phyloP scores from a whole-genome alignment of 2,329 filamentous ascomycete genomes.

The Epicoccum sorghinum region DNA sequence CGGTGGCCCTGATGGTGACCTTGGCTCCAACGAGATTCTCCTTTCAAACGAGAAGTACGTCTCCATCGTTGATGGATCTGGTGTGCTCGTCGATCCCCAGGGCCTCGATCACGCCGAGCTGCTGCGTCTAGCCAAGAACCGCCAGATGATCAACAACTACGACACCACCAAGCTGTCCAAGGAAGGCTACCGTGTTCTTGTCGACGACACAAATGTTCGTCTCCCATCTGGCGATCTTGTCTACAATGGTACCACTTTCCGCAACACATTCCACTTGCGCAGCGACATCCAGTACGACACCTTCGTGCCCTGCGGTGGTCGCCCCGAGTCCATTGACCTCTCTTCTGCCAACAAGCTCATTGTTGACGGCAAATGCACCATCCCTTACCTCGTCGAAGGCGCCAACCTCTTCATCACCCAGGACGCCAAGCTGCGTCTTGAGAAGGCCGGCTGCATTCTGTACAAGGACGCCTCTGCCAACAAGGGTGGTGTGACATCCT shows the following conservation, averaged over 20 bases:
- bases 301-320: conserved; percentile 95
- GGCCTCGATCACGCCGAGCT: conserved; percentile 87
- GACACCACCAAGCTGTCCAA: conserved; percentile 84
- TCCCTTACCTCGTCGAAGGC: conserved; percentile 96
- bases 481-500: conserved; percentile 98
- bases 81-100: conserved; percentile 91
- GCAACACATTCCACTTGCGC: conserved; percentile 95
- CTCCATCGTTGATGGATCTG: conserved; percentile 92
- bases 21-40: conserved; percentile 97
- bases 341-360: conserved; percentile 87
- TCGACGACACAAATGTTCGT: conserved; percentile 88
- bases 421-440: conserved; percentile 92
- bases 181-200: conserved; percentile 87
- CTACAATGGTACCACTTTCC: conserved; percentile 91
- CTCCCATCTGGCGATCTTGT: conserved; percentile 86
- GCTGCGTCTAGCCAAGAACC: conserved; percentile 79
- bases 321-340: conserved; percentile 95
- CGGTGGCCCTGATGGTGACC: conserved; percentile 92
- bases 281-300: conserved; percentile 75
- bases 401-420: conserved; percentile 99
- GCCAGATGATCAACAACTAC: conserved; percentile 88
- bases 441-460: conserved; percentile 91
- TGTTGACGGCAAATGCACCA: conserved; percentile 80
- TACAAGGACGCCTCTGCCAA: conserved; percentile 99
- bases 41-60: conserved; percentile 96